phyloP scores from a whole-genome alignment of 2,329 filamentous ascomycete genomes.

The Colletotrichum nymphaeae region DNA sequence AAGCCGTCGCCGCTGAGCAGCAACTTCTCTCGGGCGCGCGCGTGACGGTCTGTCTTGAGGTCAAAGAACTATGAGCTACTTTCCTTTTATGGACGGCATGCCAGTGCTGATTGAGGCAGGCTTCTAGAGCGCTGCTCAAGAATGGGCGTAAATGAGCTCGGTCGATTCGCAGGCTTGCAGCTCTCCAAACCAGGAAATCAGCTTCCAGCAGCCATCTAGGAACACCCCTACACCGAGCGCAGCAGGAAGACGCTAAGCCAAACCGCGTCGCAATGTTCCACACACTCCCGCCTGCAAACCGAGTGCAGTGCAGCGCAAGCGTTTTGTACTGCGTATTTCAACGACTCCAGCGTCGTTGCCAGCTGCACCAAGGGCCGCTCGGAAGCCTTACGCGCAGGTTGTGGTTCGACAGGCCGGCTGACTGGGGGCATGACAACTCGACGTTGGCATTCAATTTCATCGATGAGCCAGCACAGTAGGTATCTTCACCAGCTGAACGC shows the following conservation, averaged over 20 bases:
- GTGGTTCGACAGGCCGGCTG: conserved; percentile 1
- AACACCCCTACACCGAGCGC: conserved; percentile 31
- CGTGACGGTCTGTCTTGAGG: background rate
- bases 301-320: conserved; percentile 13
- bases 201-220: conserved; percentile 25
- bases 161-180: conserved; percentile 3
- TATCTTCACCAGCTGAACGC: conserved; percentile 16
- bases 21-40: background rate
- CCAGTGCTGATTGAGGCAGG: conserved; percentile 35
- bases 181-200: conserved; percentile 36
- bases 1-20: background rate
- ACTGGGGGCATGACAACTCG: background rate
- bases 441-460: background rate
- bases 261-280: conserved; percentile 11
- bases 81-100: conserved; percentile 27
- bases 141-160: conserved; percentile 28
- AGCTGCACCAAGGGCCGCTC: conserved; percentile 22
- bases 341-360: conserved; percentile 11
- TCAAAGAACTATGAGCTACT: conserved; percentile 10
- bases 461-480: background rate
- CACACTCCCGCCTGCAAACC: conserved; percentile 12
- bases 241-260: conserved; percentile 13
- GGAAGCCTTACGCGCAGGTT: conserved; percentile 30
- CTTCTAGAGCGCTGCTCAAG: conserved; percentile 30
- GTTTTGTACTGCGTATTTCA: conserved; percentile 2